Percentiles rank a stretch among this genome's conserved stretches.
Evolutionary conservation across 441 rosid species (phyloP).

Genomic region (Daphne laureola): DNA sequence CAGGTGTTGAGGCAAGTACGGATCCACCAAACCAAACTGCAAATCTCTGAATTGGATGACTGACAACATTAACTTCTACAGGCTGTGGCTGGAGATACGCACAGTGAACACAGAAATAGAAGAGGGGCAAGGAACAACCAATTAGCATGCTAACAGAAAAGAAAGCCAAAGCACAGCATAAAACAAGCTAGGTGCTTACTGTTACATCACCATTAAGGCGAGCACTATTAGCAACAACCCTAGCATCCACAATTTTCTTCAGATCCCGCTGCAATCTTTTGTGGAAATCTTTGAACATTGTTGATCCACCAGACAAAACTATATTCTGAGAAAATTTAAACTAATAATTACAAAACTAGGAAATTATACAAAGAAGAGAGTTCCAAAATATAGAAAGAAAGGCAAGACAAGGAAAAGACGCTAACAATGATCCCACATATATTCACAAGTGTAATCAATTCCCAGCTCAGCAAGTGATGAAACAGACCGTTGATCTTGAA

Average conservation of each 20-base stretch:
- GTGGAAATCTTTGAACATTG: slow-evolving; percentile 98
- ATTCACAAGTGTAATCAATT: too few species aligned
- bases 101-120: slow-evolving; percentile 1
- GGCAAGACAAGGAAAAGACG: neutral
- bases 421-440: too few species aligned
- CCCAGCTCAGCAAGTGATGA: too few species aligned
- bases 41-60: slow-evolving; percentile 93
- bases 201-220: slow-evolving; percentile 68
- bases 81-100: slow-evolving; percentile 62
- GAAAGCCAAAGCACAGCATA: slow-evolving; percentile 5
- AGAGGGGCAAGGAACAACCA: slow-evolving; percentile 8
- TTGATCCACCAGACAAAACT: slow-evolving; percentile 97
- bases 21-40: slow-evolving; percentile 99
- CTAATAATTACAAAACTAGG: neutral
- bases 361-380: neutral
- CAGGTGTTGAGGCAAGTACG: slow-evolving; percentile 96
- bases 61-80: slow-evolving; percentile 94
- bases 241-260: slow-evolving; percentile 94
- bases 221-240: slow-evolving; percentile 78
- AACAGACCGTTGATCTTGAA: too few species aligned
- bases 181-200: slow-evolving; percentile 28
- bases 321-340: slow-evolving; percentile 55
- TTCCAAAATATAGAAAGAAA: neutral
- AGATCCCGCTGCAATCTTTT: slow-evolving; percentile 97
- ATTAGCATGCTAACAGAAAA: slow-evolving; percentile 10